A percentile compares a stretch with the other conserved stretches of the same genome.
Conservation (phyloP, 2,329 filamentous ascomycete genomes). For the Pestalotiopsis sp. region DNA sequence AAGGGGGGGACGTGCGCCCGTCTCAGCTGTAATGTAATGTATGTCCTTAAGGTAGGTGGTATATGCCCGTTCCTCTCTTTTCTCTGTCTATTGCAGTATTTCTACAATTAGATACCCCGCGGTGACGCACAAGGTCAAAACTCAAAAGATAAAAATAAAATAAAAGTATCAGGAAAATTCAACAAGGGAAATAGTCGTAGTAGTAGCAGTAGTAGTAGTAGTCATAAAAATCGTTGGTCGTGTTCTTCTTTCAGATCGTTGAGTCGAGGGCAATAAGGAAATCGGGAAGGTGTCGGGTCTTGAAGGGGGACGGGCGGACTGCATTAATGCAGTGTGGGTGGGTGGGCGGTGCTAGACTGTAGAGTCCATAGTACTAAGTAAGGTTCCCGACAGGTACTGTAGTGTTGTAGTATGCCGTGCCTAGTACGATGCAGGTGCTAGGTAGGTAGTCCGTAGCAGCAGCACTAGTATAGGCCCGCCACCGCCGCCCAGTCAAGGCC, state of each 20-base stretch:
- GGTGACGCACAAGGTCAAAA: not conserved
- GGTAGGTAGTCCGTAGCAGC: slow-evolving; percentile 16
- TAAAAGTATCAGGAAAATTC: not conserved
- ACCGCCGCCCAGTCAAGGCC: slow-evolving; percentile 24
- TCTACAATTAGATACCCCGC: not conserved
- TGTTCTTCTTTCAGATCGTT: not conserved
- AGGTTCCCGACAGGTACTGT: not conserved
- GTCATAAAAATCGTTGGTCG: slow-evolving; percentile 1
- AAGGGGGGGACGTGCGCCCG: not conserved
- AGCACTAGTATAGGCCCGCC: not conserved
- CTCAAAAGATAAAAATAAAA: not conserved
- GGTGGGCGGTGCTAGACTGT: not conserved
- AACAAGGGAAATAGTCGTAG: not conserved
- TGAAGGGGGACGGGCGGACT: not conserved
- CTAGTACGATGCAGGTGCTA: slow-evolving; percentile 25
- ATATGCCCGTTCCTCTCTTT: not conserved
- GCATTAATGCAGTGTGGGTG: not conserved
- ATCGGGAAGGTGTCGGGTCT: slow-evolving; percentile 1
- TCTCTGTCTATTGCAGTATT: not conserved
- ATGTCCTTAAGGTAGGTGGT: not conserved
- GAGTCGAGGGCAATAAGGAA: not conserved
- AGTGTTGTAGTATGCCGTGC: slow-evolving; percentile 16
- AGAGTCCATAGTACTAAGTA: not conserved
- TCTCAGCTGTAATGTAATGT: not conserved
- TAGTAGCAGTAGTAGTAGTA: not conserved